Evolutionary conservation across 345 rosid species (phyloP), one percentile per base, ranked within the genome.

Genomic region (Trapa bicornis): DNA sequence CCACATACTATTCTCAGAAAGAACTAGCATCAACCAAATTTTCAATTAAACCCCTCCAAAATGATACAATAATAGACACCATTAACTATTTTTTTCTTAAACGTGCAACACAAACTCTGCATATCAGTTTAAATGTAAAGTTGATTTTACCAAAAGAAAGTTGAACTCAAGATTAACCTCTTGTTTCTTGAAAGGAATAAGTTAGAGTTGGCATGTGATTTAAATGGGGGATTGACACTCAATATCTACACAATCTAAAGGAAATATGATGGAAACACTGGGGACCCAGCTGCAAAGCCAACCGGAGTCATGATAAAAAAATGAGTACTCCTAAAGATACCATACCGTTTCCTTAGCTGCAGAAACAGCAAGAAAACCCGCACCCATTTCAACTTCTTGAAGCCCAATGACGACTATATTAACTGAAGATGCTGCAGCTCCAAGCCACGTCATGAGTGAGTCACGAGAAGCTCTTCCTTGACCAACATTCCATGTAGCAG

Each of bases 301-400:
- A 7, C 56, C 33, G 33, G 37, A 32, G 1, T 22, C 32, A 6
- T 32, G 62, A 32, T 32, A 58, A 32, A 29, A 58, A 10, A 0
- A 0, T 29, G 29, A 29, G 62, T 29, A 57, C 14, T 57, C 29
- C 2, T 58, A 22, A 22, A 53, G 9, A 36, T 62, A 64, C 61
- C 61, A 9, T 63, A 94, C 99, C 70, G 97, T 89, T 83, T 94
- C 99, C 75, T 85, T 94, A 37, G 99, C 99, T 39, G 97, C 96
- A 56, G 99, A 94, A 89, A 94, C 86, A 67, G 99, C 99, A 70
- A 94, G 96, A 75, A 94, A 94, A 69, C 97, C 97, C 2, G 99
- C 97, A 1, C 97, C 96, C 99, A 94, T 94, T 66, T 94, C 99
- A 17, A 94, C 95, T 73, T 94, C 99, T 79, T 94, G 99, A 77